phyloP scores from a whole-genome alignment of 2,329 filamentous ascomycete genomes.

The Cercospora sp. region DNA sequence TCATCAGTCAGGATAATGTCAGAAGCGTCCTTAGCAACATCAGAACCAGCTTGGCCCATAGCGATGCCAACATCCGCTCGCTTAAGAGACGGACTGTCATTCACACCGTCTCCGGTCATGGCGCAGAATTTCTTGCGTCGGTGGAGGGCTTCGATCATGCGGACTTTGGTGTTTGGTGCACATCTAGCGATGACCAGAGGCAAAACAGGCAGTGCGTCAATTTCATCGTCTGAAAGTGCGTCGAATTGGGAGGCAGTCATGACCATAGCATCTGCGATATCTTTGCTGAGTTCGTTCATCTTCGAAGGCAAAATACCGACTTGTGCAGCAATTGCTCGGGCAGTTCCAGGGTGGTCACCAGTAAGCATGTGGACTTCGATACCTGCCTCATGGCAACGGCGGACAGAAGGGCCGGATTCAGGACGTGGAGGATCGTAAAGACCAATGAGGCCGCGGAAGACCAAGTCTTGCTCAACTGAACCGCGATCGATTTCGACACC shows the following conservation, averaged over 20 bases:
- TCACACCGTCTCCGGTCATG: slow-evolving; percentile 88
- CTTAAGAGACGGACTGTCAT: slow-evolving; percentile 80
- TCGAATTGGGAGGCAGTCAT: slow-evolving; percentile 65
- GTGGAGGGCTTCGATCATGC: slow-evolving; percentile 87
- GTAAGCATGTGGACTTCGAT: slow-evolving; percentile 84
- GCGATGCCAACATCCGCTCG: slow-evolving; percentile 83
- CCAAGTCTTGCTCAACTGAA: slow-evolving; percentile 66
- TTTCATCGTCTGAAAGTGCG: slow-evolving; percentile 70
- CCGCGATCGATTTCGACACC: slow-evolving; percentile 53
- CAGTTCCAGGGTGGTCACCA: slow-evolving; percentile 77
- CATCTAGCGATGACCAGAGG: slow-evolving; percentile 83
- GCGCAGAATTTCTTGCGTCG: slow-evolving; percentile 74
- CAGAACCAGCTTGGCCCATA: slow-evolving; percentile 81
- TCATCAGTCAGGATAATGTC: slow-evolving; percentile 85
- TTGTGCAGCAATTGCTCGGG: slow-evolving; percentile 74
- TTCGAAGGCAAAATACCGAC: slow-evolving; percentile 72
- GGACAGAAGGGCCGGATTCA: slow-evolving; percentile 73
- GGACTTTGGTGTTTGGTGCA: slow-evolving; percentile 81
- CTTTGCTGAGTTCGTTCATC: slow-evolving; percentile 59
- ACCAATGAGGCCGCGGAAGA: slow-evolving; percentile 77
- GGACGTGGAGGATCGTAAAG: slow-evolving; percentile 84
- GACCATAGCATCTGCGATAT: slow-evolving; percentile 68
- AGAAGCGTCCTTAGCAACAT: slow-evolving; percentile 81
- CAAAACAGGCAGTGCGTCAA: slow-evolving; percentile 71
- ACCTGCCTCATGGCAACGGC: slow-evolving; percentile 69